Conservation (phyloP, 306 rosid genomes). For the Sphenostylis stenocarpa region DNA sequence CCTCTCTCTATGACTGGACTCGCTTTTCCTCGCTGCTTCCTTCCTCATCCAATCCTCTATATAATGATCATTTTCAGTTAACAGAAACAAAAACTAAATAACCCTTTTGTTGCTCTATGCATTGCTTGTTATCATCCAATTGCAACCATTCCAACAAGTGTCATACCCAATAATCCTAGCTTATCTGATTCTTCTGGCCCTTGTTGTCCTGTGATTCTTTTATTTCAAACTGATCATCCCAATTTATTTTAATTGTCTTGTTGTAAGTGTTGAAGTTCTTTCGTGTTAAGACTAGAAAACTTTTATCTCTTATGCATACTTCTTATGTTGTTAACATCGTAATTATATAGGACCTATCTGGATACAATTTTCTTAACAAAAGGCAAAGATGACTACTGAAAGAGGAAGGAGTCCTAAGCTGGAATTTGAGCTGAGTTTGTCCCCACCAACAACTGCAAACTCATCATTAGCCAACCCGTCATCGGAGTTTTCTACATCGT, state of each 20-base stretch:
- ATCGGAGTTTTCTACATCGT: background rate
- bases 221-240: background rate
- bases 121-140: background rate
- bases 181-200: background rate
- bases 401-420: background rate
- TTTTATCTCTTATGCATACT: background rate
- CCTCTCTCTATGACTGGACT: background rate
- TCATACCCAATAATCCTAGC: background rate
- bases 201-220: background rate
- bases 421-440: constrained; percentile 30
- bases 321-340: background rate
- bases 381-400: background rate
- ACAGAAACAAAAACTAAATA: background rate
- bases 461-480: background rate
- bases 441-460: constrained; percentile 5
- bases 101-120: background rate
- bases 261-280: background rate
- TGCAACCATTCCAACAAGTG: too few relatives aligned
- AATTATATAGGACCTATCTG: background rate
- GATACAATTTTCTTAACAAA: too few relatives aligned
- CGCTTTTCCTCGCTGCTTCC: background rate
- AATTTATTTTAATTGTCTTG: background rate
- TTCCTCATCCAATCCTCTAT: background rate
- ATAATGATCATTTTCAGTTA: background rate
- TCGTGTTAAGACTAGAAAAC: background rate